Base-by-base conservation (phyloP, 495 filamentous ascomycete genomes). In the Penicillium soppii region DNA sequence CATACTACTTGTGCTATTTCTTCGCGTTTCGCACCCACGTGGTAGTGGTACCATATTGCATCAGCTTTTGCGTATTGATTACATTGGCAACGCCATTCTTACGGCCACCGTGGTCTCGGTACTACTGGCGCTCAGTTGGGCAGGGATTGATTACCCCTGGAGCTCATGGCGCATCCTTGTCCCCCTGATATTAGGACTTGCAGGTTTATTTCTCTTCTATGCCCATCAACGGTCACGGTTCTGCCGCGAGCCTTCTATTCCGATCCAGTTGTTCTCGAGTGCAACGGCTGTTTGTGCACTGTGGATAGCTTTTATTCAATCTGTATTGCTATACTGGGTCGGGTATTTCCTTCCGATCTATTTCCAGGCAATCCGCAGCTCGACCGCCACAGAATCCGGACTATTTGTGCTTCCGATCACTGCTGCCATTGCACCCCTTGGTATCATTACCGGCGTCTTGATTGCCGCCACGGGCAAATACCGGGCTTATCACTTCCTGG, bases 91-190 rank as follows among this genome's bases (percentile, higher is more conserved):
- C n/a, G 26, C 71, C 0, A 9, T 84, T 5, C 81, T 86, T 50
- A 64, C 80, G 5, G 68, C 62, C 13, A 65, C 71, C 0, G 59
- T 68, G 0, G 66, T 75, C 6, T 54, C 68, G 0, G 66, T 85
- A 38, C 58, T 86, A 20, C 70, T 84, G n/a, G 71, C 72, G 0
- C 29, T 86, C 1, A 73, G 74, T 0, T 84, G 77, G 76, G 83
- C 72, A 2, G 83, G 81, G 3, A 59, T 69, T 0, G 59, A 70
- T 47, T 81, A 77, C 50, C 29, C 66, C 1, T 87, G 84, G 82
- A 49, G 47, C 7, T 64, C 59, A 5, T 78, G 68, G 62, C 73
- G 70, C 25, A 77, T 75, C 0, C 59, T 84, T 12, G 64, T 79
- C 0, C 79, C 64, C 7, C 52, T 67, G 1, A 8, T 65, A 1